phyloP scores from a whole-genome alignment of 2,329 filamentous ascomycete genomes.

The Cladophialophora exuberans region DNA sequence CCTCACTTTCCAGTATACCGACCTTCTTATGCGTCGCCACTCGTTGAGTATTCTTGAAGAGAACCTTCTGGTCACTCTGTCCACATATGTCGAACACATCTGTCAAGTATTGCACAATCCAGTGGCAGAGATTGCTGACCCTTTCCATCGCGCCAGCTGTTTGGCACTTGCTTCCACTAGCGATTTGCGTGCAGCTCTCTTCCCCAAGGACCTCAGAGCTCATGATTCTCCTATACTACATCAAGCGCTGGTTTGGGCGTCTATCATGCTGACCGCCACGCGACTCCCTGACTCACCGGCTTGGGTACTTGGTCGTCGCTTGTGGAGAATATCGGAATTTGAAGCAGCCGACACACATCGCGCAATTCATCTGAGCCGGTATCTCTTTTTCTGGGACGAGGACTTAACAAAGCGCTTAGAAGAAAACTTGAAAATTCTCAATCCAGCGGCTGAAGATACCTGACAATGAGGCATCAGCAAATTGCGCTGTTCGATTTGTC shows the following conservation, averaged over 20 bases:
- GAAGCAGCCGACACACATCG: not conserved
- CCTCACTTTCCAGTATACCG: not conserved
- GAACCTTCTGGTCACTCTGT: slow-evolving; percentile 1
- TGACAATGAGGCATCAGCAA: no score
- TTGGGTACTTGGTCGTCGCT: not conserved
- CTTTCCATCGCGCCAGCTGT: slow-evolving; percentile 2
- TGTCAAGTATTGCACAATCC: not conserved
- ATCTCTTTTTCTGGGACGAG: slow-evolving; percentile 7
- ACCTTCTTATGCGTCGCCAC: slow-evolving; percentile 3
- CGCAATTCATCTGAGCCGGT: not conserved
- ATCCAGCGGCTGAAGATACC: no score
- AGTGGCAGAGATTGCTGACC: not conserved
- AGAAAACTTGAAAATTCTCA: no score
- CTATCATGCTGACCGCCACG: not conserved
- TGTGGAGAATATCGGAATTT: not conserved
- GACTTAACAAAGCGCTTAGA: not conserved
- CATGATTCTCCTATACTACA: not conserved
- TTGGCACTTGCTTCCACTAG: slow-evolving; percentile 1
- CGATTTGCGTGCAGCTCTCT: not conserved
- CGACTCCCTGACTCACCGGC: not conserved
- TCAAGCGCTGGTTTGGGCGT: not conserved
- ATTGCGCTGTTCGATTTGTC: no score
- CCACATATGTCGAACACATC: not conserved
- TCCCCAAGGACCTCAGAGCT: not conserved
- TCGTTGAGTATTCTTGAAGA: not conserved